Evolutionary conservation across 2,329 filamentous ascomycete species (phyloP).

Genomic region (Aschersonia sp.): DNA sequence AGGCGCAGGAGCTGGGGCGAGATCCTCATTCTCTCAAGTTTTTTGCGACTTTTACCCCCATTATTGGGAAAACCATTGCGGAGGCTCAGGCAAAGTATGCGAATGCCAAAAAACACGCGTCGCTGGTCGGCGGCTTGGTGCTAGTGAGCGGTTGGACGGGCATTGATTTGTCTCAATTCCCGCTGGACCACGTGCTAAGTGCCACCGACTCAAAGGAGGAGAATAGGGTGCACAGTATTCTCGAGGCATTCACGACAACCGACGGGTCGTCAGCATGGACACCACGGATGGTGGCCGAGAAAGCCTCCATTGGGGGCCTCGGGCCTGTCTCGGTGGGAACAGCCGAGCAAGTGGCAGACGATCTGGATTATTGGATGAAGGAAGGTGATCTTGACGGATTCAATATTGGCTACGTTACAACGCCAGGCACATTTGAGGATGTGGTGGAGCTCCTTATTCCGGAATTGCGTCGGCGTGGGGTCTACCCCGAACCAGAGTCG

Average conservation of each 20-base stretch:
- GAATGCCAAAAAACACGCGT: neutral
- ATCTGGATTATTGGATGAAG: neutral
- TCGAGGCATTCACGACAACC: neutral
- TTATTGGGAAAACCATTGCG: neutral
- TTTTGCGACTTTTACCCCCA: neutral
- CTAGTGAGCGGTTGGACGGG: neutral
- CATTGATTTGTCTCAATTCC: neutral
- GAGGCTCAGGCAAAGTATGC: neutral
- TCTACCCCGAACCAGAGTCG: neutral
- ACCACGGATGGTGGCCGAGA: neutral
- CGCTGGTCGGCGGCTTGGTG: neutral
- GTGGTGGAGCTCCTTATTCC: neutral
- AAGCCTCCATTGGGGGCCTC: neutral
- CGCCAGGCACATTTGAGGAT: neutral
- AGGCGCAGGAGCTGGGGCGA: neutral
- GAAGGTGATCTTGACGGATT: neutral
- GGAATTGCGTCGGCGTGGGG: neutral
- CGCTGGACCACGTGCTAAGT: neutral
- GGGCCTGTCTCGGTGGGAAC: neutral
- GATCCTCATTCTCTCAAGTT: neutral
- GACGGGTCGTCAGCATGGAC: neutral
- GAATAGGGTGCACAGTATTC: neutral
- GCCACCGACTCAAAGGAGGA: neutral
- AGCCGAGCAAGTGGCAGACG: neutral
- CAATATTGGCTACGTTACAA: neutral